These are phyloP conservation scores for Fusarium nematophilum DNA, from an alignment of 2,329 filamentous ascomycete species.

Conservation along the genomic window DNA sequence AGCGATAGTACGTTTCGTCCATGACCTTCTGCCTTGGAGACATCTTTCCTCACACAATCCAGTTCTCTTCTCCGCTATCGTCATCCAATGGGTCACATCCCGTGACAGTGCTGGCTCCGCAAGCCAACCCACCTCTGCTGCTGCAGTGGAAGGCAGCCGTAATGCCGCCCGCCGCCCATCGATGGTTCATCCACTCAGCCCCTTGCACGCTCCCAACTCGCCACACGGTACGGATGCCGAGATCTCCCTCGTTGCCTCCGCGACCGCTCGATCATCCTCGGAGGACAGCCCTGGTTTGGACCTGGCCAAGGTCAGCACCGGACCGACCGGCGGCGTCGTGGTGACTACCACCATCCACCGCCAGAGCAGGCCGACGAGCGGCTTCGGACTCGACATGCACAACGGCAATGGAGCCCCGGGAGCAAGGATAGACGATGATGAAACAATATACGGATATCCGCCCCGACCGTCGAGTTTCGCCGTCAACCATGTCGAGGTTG, in stretches of 20 bases:
- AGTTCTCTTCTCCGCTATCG: slow-evolving; percentile 70
- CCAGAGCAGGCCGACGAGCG: slow-evolving; percentile 46
- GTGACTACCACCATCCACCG: slow-evolving; percentile 54
- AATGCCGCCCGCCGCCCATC: slow-evolving; percentile 9
- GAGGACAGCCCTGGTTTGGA: slow-evolving; percentile 32
- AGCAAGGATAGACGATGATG: slow-evolving; percentile 21
- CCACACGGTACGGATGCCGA: slow-evolving; percentile 41
- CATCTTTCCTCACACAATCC: background rate
- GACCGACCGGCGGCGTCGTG: slow-evolving; percentile 43
- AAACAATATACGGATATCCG: slow-evolving; percentile 21
- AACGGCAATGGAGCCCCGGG: slow-evolving; percentile 7
- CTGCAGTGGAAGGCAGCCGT: slow-evolving; percentile 19
- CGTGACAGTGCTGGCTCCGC: slow-evolving; percentile 55
- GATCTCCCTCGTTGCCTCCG: slow-evolving; percentile 38
- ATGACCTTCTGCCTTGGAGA: background rate
- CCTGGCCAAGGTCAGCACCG: slow-evolving; percentile 30
- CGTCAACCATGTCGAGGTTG: slow-evolving; percentile 18
- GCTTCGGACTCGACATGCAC: slow-evolving; percentile 12
- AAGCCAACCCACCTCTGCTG: slow-evolving; percentile 30
- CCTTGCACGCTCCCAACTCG: slow-evolving; percentile 20
- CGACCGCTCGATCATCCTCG: slow-evolving; percentile 34
- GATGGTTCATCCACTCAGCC: slow-evolving; percentile 7
- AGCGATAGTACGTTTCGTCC: slow-evolving; percentile 62
- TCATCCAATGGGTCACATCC: slow-evolving; percentile 71
- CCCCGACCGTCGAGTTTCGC: slow-evolving; percentile 22